These are phyloP conservation scores for Plasmodium gonderi DNA, from an alignment of 169 alveolate species.

Conservation along the genomic window DNA sequence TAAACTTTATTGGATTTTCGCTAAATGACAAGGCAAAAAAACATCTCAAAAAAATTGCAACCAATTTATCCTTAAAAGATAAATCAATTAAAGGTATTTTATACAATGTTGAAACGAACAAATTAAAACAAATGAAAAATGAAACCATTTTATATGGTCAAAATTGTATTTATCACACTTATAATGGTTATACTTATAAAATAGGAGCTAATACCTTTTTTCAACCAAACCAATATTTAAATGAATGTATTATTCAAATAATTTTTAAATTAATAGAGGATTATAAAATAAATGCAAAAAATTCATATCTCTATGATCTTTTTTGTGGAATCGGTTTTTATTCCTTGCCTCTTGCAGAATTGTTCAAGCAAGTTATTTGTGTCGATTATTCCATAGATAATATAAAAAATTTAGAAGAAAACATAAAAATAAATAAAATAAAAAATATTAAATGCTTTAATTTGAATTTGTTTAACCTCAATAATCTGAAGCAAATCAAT, in stretches of 20 bases:
- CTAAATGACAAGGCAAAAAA: conserved; percentile 39
- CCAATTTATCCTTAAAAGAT: conserved; percentile 28
- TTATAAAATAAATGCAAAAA: conserved; percentile 40
- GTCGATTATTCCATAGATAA: conserved; percentile 71
- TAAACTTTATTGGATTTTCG: conserved; percentile 52
- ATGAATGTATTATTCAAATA: conserved; percentile 52
- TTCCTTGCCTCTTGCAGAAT: conserved; percentile 48
- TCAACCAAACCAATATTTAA: conserved; percentile 68
- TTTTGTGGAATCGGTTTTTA: conserved; percentile 75
- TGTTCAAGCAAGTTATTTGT: conserved; percentile 39
- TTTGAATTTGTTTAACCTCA: conserved; percentile 45
- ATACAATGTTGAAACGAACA: conserved; percentile 68
- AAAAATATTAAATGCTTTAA: conserved; percentile 35
- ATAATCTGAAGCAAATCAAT: conserved; percentile 62
- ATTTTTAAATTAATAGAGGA: conserved; percentile 52
- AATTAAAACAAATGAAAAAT: conserved; percentile 63
- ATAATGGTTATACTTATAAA: conserved; percentile 50
- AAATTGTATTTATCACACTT: conserved; percentile 64
- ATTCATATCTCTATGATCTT: conserved; percentile 35
- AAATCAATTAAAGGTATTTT: conserved; percentile 50
- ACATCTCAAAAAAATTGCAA: conserved; percentile 25
- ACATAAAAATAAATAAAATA: conserved; percentile 52
- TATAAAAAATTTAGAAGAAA: conserved; percentile 74
- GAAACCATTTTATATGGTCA: conserved; percentile 61
- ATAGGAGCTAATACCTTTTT: conserved; percentile 71